Evolutionary conservation across 2,329 filamentous ascomycete species (phyloP), one percentile per base, ranked within the genome.

Genomic region (Aspergillus neotritici): DNA sequence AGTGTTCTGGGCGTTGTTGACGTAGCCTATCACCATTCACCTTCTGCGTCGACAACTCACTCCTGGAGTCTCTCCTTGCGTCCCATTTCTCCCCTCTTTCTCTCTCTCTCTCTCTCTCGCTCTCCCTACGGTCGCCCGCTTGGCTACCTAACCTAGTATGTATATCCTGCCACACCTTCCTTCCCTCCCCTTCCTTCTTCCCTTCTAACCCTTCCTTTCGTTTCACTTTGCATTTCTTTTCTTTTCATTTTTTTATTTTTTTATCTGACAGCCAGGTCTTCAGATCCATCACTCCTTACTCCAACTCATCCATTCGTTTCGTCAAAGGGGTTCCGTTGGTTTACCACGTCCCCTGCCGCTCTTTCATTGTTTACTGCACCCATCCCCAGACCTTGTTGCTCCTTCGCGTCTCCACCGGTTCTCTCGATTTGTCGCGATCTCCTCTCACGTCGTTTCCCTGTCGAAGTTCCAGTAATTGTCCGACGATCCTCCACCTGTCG

Each of bases 1-100:
- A 40, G 43, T 62, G 58, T 50, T 55, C n/a, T n/a, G n/a, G n/a
- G n/a, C n/a, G 54, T 59, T 51, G 53, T 60, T 58, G 57, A 56
- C 54, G 54, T 61, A 48, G 49, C 46, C 51, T 48, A 46, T 48
- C 44, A 45, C 38, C 40, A 30, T 40, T 52, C 46, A 47, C 50
- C 40, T 44, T 52, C 49, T 53, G 41, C 52, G 55, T 58, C 56
- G 55, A 58, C 52, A 49, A 49, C 46, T 44, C 34, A 38, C 37
- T 43, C 40, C 17, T 46, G 41, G 41, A 43, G 31, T 39, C 49
- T 46, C 51, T 54, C 47, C 50, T 54, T 54, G 44, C 49, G 45
- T 53, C 50, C 40, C 29, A 34, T 25, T 33, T 40, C 28, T 41
- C 37, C 39, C 44, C 37, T 41, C 31, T 30, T 6, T 14, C 21